A percentile compares a stretch with the other conserved stretches of the same genome.
phyloP scores from a whole-genome alignment of 495 filamentous ascomycete genomes.

The Penicillium roqueforti region DNA sequence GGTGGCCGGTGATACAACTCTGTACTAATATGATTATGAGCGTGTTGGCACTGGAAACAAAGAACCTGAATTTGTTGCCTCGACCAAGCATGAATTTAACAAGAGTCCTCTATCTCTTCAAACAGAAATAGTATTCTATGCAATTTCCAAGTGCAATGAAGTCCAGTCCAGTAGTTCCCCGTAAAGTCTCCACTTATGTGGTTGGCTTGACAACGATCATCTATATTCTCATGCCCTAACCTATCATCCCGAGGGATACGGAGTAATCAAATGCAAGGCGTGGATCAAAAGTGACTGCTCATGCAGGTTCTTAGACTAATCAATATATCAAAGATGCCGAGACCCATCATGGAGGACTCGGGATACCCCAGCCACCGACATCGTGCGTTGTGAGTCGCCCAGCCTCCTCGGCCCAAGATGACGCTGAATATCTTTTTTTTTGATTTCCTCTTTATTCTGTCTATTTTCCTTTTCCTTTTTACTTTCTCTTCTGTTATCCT shows the following conservation, averaged over 20 bases:
- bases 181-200: background rate
- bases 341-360: background rate
- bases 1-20: background rate
- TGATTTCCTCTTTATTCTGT: slow-evolving; percentile 1
- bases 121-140: background rate
- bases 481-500: slow-evolving; percentile 5
- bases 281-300: slow-evolving; percentile 13
- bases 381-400: slow-evolving; percentile 20
- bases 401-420: slow-evolving; percentile 27
- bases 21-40: slow-evolving; percentile 5
- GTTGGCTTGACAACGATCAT: slow-evolving; percentile 22
- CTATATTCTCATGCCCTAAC: background rate
- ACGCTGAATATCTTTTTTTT: slow-evolving; percentile 8
- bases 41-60: background rate
- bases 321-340: background rate
- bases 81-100: background rate
- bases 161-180: background rate
- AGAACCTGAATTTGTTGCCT: background rate
- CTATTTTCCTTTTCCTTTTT: slow-evolving; percentile 3
- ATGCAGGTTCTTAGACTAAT: slow-evolving; percentile 2
- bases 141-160: background rate
- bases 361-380: slow-evolving; percentile 22
- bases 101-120: background rate
- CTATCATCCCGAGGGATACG: slow-evolving; percentile 1
- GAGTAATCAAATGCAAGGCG: slow-evolving; percentile 22